Percentiles rank a stretch among this genome's conserved stretches.
These are phyloP conservation scores for Suaeda aralocaspica DNA, from an alignment of 148 eudicot species.

Conservation along the genomic window DNA sequence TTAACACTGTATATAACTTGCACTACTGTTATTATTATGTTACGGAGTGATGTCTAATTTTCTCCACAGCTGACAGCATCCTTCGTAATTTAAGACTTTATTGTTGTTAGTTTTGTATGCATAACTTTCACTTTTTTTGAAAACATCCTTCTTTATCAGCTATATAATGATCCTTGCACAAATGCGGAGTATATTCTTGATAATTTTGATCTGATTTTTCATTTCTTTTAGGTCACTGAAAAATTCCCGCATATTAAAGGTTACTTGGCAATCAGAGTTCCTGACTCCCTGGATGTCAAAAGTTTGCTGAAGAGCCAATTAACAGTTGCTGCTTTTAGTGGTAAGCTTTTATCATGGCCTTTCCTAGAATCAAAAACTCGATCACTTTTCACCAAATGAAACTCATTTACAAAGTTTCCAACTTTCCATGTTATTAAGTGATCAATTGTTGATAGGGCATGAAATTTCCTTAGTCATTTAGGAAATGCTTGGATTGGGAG, in stretches of 20 bases:
- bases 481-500: too few relatives aligned
- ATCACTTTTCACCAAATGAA: background rate
- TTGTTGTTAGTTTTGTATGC: background rate
- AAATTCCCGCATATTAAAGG: slow-evolving; percentile 88
- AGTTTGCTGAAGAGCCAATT: slow-evolving; percentile 70
- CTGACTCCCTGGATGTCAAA: slow-evolving; percentile 48
- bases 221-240: slow-evolving; percentile 54
- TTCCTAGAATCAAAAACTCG: background rate
- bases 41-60: background rate
- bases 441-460: too few relatives aligned
- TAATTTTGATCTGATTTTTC: slow-evolving; percentile 6
- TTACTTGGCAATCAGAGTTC: slow-evolving; percentile 53
- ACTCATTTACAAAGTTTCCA: background rate
- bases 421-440: too few relatives aligned
- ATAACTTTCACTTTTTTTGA: background rate
- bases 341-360: slow-evolving; percentile 41
- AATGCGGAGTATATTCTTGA: background rate
- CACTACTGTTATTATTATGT: background rate
- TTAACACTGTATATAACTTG: slow-evolving; percentile 2
- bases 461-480: background rate
- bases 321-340: slow-evolving; percentile 59
- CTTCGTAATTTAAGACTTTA: too few relatives aligned
- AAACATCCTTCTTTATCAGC: background rate
- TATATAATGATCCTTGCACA: background rate
- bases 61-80: background rate